Evolutionary conservation across 1,284 basidiomycete genomes (phyloP).

Genomic region (Lentinula novae-zelandiae): DNA sequence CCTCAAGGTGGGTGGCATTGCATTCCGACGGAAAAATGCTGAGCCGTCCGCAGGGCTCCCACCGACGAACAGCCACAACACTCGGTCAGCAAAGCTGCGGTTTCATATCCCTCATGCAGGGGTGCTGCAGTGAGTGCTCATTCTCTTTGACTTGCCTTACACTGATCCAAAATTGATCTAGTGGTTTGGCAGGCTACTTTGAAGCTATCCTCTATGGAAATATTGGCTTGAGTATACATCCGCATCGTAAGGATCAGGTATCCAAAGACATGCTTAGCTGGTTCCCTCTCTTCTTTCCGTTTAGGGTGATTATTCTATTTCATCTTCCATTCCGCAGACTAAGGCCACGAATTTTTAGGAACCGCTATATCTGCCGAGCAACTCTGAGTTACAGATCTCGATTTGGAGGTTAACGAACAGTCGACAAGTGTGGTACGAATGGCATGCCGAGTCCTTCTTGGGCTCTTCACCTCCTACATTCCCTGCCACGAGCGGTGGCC

Average conservation of each 20-base stretch:
- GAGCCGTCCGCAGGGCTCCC: slow-evolving; percentile 59
- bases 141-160: background rate
- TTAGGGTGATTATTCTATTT: slow-evolving; percentile 54
- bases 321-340: background rate
- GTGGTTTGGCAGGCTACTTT: slow-evolving; percentile 96
- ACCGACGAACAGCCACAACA: slow-evolving; percentile 86
- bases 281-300: slow-evolving; percentile 98
- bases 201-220: slow-evolving; percentile 91
- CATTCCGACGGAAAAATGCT: background rate
- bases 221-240: slow-evolving; percentile 92
- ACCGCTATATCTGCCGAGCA: slow-evolving; percentile 89
- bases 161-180: slow-evolving; percentile 16
- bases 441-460: slow-evolving; percentile 92
- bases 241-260: slow-evolving; percentile 76
- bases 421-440: slow-evolving; percentile 97
- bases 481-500: background rate
- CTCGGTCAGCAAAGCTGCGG: slow-evolving; percentile 72
- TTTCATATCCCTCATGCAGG: slow-evolving; percentile 96
- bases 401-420: slow-evolving; percentile 92
- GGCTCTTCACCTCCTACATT: background rate
- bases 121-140: slow-evolving; percentile 67
- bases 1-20: slow-evolving; percentile 47
- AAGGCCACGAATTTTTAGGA: slow-evolving; percentile 46
- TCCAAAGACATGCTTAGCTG: slow-evolving; percentile 97
- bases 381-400: slow-evolving; percentile 89